Conservation (phyloP, 2,329 filamentous ascomycete species). For the Massarina eburnea region DNA sequence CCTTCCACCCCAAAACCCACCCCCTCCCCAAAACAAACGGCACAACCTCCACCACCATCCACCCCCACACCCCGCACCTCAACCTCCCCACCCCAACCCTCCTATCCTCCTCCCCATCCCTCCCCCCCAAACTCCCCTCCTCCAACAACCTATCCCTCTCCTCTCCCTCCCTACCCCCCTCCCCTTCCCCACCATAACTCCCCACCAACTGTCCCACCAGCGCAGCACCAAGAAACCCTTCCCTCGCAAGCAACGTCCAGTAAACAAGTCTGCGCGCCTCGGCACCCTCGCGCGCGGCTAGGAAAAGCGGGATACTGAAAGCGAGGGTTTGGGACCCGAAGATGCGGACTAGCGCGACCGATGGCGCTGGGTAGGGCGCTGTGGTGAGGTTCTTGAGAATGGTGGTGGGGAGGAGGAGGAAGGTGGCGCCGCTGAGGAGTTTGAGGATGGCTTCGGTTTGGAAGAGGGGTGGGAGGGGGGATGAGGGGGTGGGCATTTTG, state of each 20-base stretch:
- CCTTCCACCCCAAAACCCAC: slow-evolving; percentile 15
- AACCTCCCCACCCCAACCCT: slow-evolving; percentile 3
- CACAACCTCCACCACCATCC: slow-evolving; percentile 17
- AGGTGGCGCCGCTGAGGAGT: slow-evolving; percentile 14
- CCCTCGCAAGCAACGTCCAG: slow-evolving; percentile 9
- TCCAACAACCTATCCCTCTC: slow-evolving; percentile 7
- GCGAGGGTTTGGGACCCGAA: slow-evolving; percentile 21
- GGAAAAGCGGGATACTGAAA: slow-evolving; percentile 21
- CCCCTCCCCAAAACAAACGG: slow-evolving; percentile 20
- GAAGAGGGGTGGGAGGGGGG: slow-evolving; percentile 16
- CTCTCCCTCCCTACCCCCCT: not conserved
- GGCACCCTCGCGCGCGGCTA: slow-evolving; percentile 10
- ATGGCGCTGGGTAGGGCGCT: slow-evolving; percentile 7
- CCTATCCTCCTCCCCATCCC: slow-evolving; percentile 4
- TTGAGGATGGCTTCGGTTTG: slow-evolving; percentile 18
- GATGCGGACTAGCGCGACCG: slow-evolving; percentile 9
- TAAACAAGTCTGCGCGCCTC: slow-evolving; percentile 14
- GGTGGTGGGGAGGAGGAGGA: slow-evolving; percentile 13
- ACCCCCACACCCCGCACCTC: slow-evolving; percentile 15
- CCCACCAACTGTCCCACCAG: slow-evolving; percentile 12
- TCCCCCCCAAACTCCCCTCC: slow-evolving; percentile 7
- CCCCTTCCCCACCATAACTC: not conserved
- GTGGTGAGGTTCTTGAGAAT: slow-evolving; percentile 12
- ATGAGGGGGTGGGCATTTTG: not conserved
- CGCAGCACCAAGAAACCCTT: slow-evolving; percentile 1